A percentile compares a stretch with the other conserved stretches of the same genome.
phyloP scores from a whole-genome alignment of 129 eudicot genomes.

The Helianthus tuberosus region DNA sequence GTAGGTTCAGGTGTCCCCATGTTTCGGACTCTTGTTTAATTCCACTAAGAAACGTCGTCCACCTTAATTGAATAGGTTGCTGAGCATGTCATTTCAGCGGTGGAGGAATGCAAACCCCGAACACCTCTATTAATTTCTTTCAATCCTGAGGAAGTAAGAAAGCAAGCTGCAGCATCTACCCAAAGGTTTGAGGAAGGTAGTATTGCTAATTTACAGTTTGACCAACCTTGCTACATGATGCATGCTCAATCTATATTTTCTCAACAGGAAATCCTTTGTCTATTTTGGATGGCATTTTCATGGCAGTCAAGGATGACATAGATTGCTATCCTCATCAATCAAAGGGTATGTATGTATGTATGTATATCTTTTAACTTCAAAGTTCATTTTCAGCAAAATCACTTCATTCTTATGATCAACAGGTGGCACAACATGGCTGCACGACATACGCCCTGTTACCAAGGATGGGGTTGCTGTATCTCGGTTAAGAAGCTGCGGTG shows the following conservation, averaged over 20 bases:
- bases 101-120: constrained; percentile 69
- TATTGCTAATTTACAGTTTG: background rate
- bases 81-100: constrained; percentile 68
- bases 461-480: constrained; percentile 79
- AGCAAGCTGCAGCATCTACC: constrained; percentile 90
- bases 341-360: constrained; percentile 41
- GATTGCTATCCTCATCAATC: constrained; percentile 91
- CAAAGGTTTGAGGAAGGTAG: constrained; percentile 78
- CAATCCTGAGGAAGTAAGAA: constrained; percentile 63
- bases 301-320: constrained; percentile 97
- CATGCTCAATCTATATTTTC: background rate
- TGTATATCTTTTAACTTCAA: no score
- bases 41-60: background rate
- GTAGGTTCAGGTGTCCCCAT: constrained; percentile 26
- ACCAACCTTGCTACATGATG: no score
- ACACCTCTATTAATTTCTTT: constrained; percentile 72
- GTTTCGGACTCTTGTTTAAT: background rate
- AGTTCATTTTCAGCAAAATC: no score
- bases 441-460: constrained; percentile 65
- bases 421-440: constrained; percentile 88
- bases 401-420: constrained; percentile 24
- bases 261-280: constrained; percentile 73
- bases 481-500: constrained; percentile 79
- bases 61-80: constrained; percentile 51
- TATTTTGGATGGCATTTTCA: constrained; percentile 79